Evolutionary conservation across 2,329 filamentous ascomycete species (phyloP).

Genomic region (Aspergillus quadricinctus): DNA sequence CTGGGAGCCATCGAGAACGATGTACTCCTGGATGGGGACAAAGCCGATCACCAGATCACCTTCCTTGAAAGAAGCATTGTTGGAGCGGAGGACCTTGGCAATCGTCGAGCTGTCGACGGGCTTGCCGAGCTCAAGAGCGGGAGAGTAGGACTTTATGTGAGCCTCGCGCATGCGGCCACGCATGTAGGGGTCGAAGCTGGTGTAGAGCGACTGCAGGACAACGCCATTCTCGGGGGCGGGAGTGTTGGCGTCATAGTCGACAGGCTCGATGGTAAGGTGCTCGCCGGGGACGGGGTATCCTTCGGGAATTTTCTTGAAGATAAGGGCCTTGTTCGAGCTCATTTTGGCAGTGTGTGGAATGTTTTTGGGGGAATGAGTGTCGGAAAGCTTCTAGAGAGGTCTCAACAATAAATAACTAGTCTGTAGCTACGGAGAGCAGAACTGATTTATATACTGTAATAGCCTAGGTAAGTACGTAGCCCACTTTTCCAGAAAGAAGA

Average conservation of each 20-base stretch:
- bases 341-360: conserved; percentile 25
- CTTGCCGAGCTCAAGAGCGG: conserved; percentile 57
- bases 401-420: not conserved
- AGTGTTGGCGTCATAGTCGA: conserved; percentile 58
- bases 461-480: not conserved
- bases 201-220: conserved; percentile 65
- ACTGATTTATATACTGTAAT: not conserved
- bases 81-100: conserved; percentile 67
- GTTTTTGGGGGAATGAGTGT: too few relatives aligned
- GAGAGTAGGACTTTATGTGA: conserved; percentile 61
- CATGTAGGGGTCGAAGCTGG: conserved; percentile 81
- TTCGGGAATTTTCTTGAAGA: conserved; percentile 66
- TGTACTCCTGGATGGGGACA: conserved; percentile 67
- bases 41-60: conserved; percentile 63
- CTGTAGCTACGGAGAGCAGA: not conserved
- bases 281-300: conserved; percentile 66
- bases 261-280: conserved; percentile 63
- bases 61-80: conserved; percentile 56
- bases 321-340: conserved; percentile 64
- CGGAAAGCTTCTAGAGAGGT: not conserved
- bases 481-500: conserved; percentile 5
- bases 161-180: conserved; percentile 71
- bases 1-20: conserved; percentile 49
- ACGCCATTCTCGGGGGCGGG: conserved; percentile 62
- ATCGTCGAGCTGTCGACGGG: conserved; percentile 63